Base-by-base conservation (phyloP, 148 eudicot genomes). In the Silene latifolia region DNA sequence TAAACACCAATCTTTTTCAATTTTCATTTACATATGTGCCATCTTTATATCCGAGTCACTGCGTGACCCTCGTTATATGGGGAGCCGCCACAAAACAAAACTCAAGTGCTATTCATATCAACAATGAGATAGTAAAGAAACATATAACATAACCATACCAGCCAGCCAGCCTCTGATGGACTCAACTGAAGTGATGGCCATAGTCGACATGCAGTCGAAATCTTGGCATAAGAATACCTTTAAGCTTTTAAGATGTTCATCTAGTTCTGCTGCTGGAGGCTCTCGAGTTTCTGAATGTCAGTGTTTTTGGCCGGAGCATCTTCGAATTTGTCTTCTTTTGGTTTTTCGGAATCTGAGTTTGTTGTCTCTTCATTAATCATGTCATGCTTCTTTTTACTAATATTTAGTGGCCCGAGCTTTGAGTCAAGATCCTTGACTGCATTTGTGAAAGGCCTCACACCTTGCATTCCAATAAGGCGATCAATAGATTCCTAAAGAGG, bases 361-460 rank as follows among this genome's bases (percentile, higher is more conserved):
- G 14, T 76, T 12, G 53, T 23, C 23, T 65, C 63, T 72, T 80
- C 73, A 1, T 4, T 35, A 21, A 21, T 46, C 1, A 51, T 63
- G 20, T 54, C 60, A 62, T n/a, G 62, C 65, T 63, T 79, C 76
- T 6, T 71, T 42, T 73, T 75, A n/a, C n/a, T n/a, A 56, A 77
- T 61, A 73, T 86, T 73, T 32, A 87, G 69, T 48, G 95, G 90
- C 7, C 89, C 91, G 63, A 91, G 86, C 74, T 82, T 80, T 54
- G 84, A 83, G 78, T 91, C 98, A 65, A 89, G 72, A 54, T 84
- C 86, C 87, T 86, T 90, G 58, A 91, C 81, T 35, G 72, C 66
- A 64, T 35, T 75, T n/a, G 85, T 85, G 65, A 94, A 87, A 67
- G 87, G 74, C 81, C 97, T 85, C 72, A 83, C 92, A 82, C 89